Conservation (phyloP, 331 rosid species). For the Arachis monticola region DNA sequence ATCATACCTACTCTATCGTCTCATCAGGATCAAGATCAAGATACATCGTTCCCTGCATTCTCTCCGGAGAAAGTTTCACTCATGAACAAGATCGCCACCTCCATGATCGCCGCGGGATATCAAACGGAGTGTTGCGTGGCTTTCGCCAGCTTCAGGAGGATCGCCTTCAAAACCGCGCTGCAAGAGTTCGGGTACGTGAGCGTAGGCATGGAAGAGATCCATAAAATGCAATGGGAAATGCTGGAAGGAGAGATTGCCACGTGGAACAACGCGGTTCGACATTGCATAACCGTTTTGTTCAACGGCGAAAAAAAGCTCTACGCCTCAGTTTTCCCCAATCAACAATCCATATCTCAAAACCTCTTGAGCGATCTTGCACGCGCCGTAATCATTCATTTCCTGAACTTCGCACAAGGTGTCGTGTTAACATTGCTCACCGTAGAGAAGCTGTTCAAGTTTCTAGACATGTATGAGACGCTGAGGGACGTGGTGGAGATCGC, state of each 20-base stretch:
- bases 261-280: slow-evolving; percentile 66
- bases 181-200: slow-evolving; percentile 49
- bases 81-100: slow-evolving; percentile 52
- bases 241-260: slow-evolving; percentile 59
- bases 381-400: slow-evolving; percentile 48
- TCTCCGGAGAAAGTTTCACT: slow-evolving; percentile 44
- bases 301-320: slow-evolving; percentile 54
- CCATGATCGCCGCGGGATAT: slow-evolving; percentile 67
- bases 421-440: slow-evolving; percentile 60
- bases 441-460: slow-evolving; percentile 73
- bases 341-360: slow-evolving; percentile 38
- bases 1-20: too few species aligned
- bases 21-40: not conserved
- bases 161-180: slow-evolving; percentile 49
- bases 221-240: slow-evolving; percentile 66
- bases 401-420: slow-evolving; percentile 65
- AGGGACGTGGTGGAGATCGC: slow-evolving; percentile 51
- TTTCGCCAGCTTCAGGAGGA: slow-evolving; percentile 50
- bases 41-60: slow-evolving; percentile 37
- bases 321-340: slow-evolving; percentile 49
- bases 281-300: slow-evolving; percentile 58
- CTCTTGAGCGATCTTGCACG: slow-evolving; percentile 53
- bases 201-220: slow-evolving; percentile 66
- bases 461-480: slow-evolving; percentile 78
- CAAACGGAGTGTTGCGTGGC: slow-evolving; percentile 65